Conservation (phyloP, 176 grass and related monocot species). For the Pharus latifolius region DNA sequence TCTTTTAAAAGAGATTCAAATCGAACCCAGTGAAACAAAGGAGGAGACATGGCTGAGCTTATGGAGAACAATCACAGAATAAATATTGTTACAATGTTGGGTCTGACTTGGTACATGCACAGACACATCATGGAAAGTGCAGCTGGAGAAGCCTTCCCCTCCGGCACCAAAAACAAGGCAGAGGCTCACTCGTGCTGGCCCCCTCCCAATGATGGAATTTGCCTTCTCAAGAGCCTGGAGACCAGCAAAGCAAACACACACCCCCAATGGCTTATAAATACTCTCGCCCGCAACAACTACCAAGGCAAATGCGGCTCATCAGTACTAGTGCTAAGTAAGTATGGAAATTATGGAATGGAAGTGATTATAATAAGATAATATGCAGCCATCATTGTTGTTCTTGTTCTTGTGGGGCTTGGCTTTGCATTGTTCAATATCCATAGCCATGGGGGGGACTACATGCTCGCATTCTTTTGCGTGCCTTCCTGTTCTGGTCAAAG, state of each 20-base stretch:
- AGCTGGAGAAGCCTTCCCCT: conserved; percentile 11
- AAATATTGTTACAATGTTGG: conserved; percentile 24
- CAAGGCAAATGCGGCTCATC: conserved; percentile 14
- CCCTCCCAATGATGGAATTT: not conserved
- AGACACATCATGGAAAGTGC: not conserved
- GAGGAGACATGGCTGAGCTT: not conserved
- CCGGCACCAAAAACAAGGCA: conserved; percentile 25
- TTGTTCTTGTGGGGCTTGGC: not conserved
- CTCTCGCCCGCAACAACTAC: conserved; percentile 36
- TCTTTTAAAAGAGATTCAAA: too few relatives aligned
- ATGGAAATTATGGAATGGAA: too few relatives aligned
- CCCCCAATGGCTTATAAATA: too few relatives aligned
- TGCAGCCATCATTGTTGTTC: conserved; percentile 16
- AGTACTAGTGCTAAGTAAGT: not conserved
- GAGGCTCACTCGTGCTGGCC: not conserved
- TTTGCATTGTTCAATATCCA: too few relatives aligned
- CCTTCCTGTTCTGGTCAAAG: not conserved
- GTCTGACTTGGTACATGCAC: conserved; percentile 14
- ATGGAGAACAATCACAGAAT: not conserved
- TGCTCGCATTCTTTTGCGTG: conserved; percentile 12
- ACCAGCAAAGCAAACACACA: not conserved
- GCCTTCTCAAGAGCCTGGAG: conserved; percentile 2
- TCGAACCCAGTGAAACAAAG: conserved; percentile 23
- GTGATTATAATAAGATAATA: too few relatives aligned
- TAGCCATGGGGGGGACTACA: too few relatives aligned